Conservation (phyloP, 2,329 filamentous ascomycete genomes). For the Aspergillus pseudonomiae region DNA sequence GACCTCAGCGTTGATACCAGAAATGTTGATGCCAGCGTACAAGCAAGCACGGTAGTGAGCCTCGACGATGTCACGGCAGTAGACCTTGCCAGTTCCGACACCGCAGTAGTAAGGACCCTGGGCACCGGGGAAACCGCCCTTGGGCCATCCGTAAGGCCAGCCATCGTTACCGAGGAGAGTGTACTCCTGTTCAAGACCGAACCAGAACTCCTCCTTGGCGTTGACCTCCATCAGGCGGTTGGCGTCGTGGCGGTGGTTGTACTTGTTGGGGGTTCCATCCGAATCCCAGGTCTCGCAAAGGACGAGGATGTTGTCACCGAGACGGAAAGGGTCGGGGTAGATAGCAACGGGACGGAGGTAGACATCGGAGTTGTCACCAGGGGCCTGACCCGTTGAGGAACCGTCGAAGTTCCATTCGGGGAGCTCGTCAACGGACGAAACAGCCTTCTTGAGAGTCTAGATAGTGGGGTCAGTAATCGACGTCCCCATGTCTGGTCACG, state of each 20-base stretch:
- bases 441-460: constrained; percentile 66
- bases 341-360: constrained; percentile 90
- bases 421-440: constrained; percentile 63
- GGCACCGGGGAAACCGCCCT: constrained; percentile 84
- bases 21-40: constrained; percentile 89
- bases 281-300: constrained; percentile 93
- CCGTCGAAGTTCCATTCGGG: constrained; percentile 85
- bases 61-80: constrained; percentile 97
- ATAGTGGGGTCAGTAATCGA: not conserved
- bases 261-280: constrained; percentile 95
- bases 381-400: constrained; percentile 88
- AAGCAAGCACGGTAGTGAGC: constrained; percentile 89
- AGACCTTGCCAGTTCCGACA: constrained; percentile 95
- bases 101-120: constrained; percentile 98
- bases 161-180: constrained; percentile 84
- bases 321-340: constrained; percentile 90
- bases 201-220: constrained; percentile 85
- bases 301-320: constrained; percentile 88
- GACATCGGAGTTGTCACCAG: constrained; percentile 94
- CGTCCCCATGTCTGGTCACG: constrained; percentile 21
- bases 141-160: constrained; percentile 91
- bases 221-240: constrained; percentile 87
- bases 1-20: constrained; percentile 98
- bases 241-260: constrained; percentile 94
- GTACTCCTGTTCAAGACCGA: constrained; percentile 98